phyloP scores from a whole-genome alignment of 345 rosid species.

The Capsella bursapastoris region DNA sequence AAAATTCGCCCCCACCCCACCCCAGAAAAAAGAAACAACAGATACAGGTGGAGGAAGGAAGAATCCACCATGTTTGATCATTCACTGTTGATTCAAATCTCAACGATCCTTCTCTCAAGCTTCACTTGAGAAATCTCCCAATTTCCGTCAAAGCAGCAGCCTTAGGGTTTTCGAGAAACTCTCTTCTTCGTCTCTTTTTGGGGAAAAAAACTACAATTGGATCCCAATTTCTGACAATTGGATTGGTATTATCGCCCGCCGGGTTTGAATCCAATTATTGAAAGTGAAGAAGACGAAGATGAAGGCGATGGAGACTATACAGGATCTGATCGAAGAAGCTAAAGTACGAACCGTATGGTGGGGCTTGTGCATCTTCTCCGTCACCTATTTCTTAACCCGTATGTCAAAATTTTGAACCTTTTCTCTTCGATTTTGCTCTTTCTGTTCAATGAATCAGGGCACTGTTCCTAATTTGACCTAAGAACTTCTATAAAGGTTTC shows the following conservation, averaged over 20 bases:
- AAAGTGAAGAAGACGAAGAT: conserved; percentile 27
- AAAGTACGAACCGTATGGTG: conserved; percentile 87
- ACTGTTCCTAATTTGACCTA: not conserved
- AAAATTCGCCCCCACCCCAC: not conserved
- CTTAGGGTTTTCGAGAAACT: conserved; percentile 19
- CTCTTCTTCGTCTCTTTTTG: not conserved
- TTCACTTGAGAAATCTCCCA: not conserved
- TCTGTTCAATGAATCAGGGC: not conserved
- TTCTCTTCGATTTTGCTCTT: conserved; percentile 2
- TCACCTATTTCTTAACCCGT: conserved; percentile 91
- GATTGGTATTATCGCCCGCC: not conserved
- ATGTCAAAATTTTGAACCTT: conserved; percentile 36
- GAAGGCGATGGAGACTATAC: conserved; percentile 86
- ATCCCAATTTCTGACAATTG: conserved; percentile 23
- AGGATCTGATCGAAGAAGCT: conserved; percentile 97
- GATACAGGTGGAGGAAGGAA: conserved; percentile 19
- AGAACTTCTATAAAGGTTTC: conserved; percentile 1
- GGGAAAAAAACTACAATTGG: conserved; percentile 13
- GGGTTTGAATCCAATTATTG: not conserved
- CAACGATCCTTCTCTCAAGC: not conserved
- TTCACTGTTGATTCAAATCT: conserved; percentile 35
- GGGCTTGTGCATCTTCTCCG: conserved; percentile 72
- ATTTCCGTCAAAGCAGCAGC: conserved; percentile 10
- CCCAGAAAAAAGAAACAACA: not conserved
- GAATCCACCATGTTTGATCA: conserved; percentile 38